Evolutionary conservation across 2,329 filamentous ascomycete genomes (phyloP).

Genomic region (Fusarium anguioides): DNA sequence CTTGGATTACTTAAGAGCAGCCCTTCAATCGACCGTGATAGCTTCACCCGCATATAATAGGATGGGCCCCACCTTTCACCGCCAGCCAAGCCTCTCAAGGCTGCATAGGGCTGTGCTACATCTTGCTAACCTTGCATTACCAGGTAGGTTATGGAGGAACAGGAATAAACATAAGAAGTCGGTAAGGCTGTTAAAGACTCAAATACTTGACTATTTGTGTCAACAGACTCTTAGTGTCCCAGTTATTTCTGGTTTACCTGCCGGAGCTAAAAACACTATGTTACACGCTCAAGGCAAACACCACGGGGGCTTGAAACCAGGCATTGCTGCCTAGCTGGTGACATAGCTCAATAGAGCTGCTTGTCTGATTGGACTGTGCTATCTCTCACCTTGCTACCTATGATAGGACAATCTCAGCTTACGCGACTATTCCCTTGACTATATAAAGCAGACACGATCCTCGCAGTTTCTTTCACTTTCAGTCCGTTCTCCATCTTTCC

Average conservation of each 20-base stretch:
- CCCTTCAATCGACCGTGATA: neutral
- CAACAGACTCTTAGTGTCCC: no score
- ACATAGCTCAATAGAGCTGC: neutral
- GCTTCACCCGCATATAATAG: neutral
- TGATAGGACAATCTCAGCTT: conserved; percentile 4
- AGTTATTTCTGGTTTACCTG: no score
- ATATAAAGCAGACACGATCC: conserved; percentile 25
- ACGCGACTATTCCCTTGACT: neutral
- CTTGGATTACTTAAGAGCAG: neutral
- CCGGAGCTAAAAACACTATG: neutral
- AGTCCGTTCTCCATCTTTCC: neutral
- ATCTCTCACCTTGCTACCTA: neutral
- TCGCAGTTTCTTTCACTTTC: neutral
- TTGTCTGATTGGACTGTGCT: conserved; percentile 2
- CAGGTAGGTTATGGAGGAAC: no score
- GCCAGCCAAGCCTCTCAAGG: conserved; percentile 5
- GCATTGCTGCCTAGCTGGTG: conserved; percentile 29
- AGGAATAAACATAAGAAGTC: no score
- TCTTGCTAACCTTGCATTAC: neutral
- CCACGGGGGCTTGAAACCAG: neutral
- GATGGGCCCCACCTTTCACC: neutral
- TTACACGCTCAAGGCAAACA: conserved; percentile 9
- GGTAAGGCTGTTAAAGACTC: no score
- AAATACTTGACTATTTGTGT: no score
- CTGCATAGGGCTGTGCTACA: conserved; percentile 14